Percentiles rank a stretch among this genome's conserved stretches.
phyloP scores from a whole-genome alignment of 2,329 filamentous ascomycete species.

The Hymenoscyphus fructigenus region DNA sequence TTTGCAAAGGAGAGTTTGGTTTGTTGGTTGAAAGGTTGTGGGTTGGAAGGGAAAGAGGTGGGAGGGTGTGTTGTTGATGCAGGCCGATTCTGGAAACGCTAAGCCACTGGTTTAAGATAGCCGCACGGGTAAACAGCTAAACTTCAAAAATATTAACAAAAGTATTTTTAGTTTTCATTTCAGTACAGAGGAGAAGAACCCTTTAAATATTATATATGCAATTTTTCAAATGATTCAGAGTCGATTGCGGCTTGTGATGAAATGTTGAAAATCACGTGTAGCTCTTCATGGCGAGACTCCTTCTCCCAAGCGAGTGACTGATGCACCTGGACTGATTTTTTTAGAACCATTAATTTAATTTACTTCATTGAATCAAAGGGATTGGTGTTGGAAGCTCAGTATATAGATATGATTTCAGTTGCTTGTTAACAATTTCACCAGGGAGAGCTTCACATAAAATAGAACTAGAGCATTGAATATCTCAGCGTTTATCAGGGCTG shows the following conservation, averaged over 20 bases:
- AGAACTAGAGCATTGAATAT: no score
- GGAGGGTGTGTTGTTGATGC: slow-evolving; percentile 28
- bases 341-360: neutral
- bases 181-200: neutral
- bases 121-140: slow-evolving; percentile 23
- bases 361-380: neutral
- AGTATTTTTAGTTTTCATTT: slow-evolving; percentile 10
- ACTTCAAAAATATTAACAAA: slow-evolving; percentile 15
- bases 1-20: slow-evolving; percentile 17
- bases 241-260: neutral
- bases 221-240: neutral
- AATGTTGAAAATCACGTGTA: neutral
- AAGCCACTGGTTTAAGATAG: slow-evolving; percentile 18
- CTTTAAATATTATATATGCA: neutral
- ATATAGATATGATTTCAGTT: neutral
- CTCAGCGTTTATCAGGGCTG: no score
- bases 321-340: neutral
- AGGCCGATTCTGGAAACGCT: slow-evolving; percentile 18
- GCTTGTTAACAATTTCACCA: no score
- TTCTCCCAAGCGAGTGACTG: neutral
- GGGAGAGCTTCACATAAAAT: no score
- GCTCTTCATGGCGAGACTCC: neutral
- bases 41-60: slow-evolving; percentile 17
- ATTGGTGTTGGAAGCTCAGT: neutral
- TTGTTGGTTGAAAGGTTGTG: slow-evolving; percentile 25